Conservation (phyloP, 1,284 basidiomycete species). For the Papiliotrema terrestris region DNA sequence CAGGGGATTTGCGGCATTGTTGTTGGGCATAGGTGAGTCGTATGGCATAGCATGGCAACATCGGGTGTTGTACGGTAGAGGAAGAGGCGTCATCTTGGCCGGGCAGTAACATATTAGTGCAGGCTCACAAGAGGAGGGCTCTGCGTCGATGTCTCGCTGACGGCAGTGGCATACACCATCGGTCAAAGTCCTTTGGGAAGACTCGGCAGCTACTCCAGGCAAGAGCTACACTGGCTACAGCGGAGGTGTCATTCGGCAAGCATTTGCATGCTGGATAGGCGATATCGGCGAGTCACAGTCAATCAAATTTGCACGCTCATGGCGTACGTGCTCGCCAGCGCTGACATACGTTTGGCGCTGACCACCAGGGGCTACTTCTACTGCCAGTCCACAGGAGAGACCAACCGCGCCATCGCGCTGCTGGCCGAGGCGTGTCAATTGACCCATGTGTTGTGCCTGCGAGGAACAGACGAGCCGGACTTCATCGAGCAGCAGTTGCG, state of each 20-base stretch:
- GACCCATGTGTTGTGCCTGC: constrained; percentile 17
- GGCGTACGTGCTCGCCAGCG: constrained; percentile 7
- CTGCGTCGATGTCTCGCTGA: background rate
- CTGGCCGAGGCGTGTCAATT: constrained; percentile 32
- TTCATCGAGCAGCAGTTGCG: constrained; percentile 17
- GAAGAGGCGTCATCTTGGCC: no score
- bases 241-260: constrained; percentile 19
- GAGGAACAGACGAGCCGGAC: constrained; percentile 14
- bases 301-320: constrained; percentile 13
- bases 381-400: constrained; percentile 22
- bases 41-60: no score
- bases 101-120: no score
- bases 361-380: constrained; percentile 25
- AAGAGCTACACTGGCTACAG: constrained; percentile 17
- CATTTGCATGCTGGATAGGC: constrained; percentile 14
- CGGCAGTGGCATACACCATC: constrained; percentile 24
- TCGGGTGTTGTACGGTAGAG: no score
- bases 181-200: constrained; percentile 23
- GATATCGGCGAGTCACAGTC: constrained; percentile 9
- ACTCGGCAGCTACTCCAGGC: constrained; percentile 15
- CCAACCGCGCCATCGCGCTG: constrained; percentile 16
- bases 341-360: background rate
- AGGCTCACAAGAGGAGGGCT: background rate
- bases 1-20: constrained; percentile 24
- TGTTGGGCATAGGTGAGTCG: constrained; percentile 23